Base-by-base conservation (phyloP, 495 filamentous ascomycete genomes). In the Bryoglossum gracile region DNA sequence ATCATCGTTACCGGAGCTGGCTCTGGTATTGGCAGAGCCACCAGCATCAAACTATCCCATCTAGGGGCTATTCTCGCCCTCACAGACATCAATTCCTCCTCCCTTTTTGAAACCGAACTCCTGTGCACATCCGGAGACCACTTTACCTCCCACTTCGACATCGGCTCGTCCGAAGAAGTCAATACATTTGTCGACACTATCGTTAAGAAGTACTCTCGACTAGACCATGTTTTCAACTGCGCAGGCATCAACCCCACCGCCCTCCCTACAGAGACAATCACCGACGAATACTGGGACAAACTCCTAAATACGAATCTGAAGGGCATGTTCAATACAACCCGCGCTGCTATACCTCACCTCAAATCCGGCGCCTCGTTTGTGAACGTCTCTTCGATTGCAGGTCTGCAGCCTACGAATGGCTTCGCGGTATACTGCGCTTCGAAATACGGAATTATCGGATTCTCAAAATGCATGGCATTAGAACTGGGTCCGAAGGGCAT, bases 391-490 rank as follows among this genome's bases (percentile, higher is more conserved):
- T 68, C 64, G 21, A 70, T 71, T 38, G 65, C 63, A 22, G 73
- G 73, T 1, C 51, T 70, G 22, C 54, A 59, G 2, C 58, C 66
- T 0, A 46, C 51, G 8, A 51, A 62, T 4, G 66, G 68, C 6
- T 68, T 73, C 28, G 57, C 63, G 8, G 55, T 64, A 8, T 81
- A 81, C 54, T 77, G 73, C 43, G 68, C 75, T 0, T 76, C 70
- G 25, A 80, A 81, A 52, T 72, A 62, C 17, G 77, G 62, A 4
- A 62, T 79, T 3, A 69, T 76, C 21, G 76, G 75, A 4, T 73
- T 81, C 52, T 70, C 70, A 4, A 78, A 78, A 51, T 68, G 68
- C 48, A 67, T 81, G 54, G 77, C 76, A 11, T 56, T 76, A 46
- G 77, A 80, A 45, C 57, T 80, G 35, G 77, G 74, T 0, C 59